Conservation (phyloP, 2,329 filamentous ascomycete species). For the Sclerotinia nivalis region DNA sequence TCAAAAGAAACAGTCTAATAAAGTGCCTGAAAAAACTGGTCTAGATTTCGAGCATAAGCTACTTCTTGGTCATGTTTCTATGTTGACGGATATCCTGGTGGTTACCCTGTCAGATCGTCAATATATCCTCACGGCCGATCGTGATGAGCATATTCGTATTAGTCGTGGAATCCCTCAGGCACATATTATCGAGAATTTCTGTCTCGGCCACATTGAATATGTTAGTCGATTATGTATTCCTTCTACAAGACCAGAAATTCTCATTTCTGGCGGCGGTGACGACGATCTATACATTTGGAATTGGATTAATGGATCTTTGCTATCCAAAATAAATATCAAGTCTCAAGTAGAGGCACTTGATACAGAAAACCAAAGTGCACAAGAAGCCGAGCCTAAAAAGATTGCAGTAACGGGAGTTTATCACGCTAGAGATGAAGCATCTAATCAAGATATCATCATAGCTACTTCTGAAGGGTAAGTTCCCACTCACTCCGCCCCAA, state of each 20-base stretch:
- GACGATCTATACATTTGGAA: constrained; percentile 77
- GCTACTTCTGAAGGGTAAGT: constrained; percentile 59
- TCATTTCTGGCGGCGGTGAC: constrained; percentile 89
- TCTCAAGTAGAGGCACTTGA: constrained; percentile 44
- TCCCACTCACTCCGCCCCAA: not conserved
- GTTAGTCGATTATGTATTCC: constrained; percentile 74
- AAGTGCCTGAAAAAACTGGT: constrained; percentile 37
- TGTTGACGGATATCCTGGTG: constrained; percentile 76
- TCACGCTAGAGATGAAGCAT: constrained; percentile 36
- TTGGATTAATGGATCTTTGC: constrained; percentile 58
- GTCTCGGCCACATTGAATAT: constrained; percentile 85
- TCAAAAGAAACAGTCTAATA: constrained; percentile 52
- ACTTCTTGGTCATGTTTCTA: constrained; percentile 89
- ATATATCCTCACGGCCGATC: constrained; percentile 67
- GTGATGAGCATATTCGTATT: constrained; percentile 84
- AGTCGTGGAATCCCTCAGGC: constrained; percentile 80
- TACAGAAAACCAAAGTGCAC: not conserved
- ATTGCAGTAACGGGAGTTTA: constrained; percentile 43
- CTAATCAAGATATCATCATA: constrained; percentile 48
- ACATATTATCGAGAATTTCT: constrained; percentile 86
- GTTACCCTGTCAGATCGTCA: constrained; percentile 53
- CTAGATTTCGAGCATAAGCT: constrained; percentile 71
- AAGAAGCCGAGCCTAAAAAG: constrained; percentile 34
- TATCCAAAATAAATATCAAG: constrained; percentile 57
- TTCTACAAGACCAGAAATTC: constrained; percentile 53